Percentiles rank a stretch among this genome's conserved stretches.
Evolutionary conservation across 129 eudicot species (phyloP).

Genomic region (Helianthus annuus): DNA sequence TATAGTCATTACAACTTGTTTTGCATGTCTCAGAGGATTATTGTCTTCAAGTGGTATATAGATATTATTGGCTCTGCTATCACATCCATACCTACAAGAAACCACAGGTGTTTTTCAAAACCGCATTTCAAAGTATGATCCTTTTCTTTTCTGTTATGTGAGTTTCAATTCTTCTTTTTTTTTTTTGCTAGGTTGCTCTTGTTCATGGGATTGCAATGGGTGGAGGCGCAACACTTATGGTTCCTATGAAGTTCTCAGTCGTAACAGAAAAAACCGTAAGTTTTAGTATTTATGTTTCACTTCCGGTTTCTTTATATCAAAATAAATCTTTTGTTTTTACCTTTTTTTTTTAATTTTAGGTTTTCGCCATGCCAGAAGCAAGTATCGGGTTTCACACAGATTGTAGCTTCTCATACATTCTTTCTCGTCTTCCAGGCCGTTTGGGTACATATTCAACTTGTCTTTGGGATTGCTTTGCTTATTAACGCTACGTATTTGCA

Average conservation of each 20-base stretch:
- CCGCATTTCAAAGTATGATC: not conserved
- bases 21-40: constrained; percentile 63
- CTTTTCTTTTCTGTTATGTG: not conserved
- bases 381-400: constrained; percentile 93
- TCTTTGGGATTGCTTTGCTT: not conserved
- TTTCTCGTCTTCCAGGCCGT: constrained; percentile 83
- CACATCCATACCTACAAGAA: constrained; percentile 90
- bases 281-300: constrained; percentile 6
- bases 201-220: constrained; percentile 98
- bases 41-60: constrained; percentile 89
- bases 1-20: constrained; percentile 14
- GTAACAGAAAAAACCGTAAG: constrained; percentile 93
- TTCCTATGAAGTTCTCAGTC: constrained; percentile 89
- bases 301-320: not conserved
- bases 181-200: constrained; percentile 69
- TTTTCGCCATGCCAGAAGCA: constrained; percentile 95
- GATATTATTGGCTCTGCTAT: constrained; percentile 96
- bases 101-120: constrained; percentile 51
- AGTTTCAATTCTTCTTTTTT: not conserved
- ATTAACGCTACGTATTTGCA: not conserved
- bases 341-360: constrained; percentile 34
- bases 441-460: constrained; percentile 53
- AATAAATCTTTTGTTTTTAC: not conserved
- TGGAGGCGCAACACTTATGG: constrained; percentile 99
- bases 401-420: constrained; percentile 90